Evolutionary conservation across 169 alveolate genomes (phyloP).

Genomic region (Eimeria necatrix): DNA sequence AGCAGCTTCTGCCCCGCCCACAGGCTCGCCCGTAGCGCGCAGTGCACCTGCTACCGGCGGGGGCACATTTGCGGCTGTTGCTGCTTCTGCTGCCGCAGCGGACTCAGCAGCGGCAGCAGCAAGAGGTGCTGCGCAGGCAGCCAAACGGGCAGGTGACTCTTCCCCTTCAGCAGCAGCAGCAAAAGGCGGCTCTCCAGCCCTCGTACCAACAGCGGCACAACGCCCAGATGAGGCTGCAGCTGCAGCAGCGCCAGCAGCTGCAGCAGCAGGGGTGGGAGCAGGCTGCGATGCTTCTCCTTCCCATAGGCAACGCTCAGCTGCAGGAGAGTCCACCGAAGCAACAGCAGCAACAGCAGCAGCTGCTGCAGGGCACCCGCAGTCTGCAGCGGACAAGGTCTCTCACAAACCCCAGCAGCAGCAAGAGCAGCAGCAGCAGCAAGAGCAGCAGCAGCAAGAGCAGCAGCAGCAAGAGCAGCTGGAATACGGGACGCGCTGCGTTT

Average conservation of each 20-base stretch:
- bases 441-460: conserved; percentile 7
- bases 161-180: conserved; percentile 16
- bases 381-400: neutral
- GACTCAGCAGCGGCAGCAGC: conserved; percentile 12
- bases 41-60: conserved; percentile 36
- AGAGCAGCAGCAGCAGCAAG: neutral
- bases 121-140: conserved; percentile 28
- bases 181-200: neutral
- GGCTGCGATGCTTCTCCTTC: neutral
- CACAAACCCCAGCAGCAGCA: conserved; percentile 10
- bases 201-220: neutral
- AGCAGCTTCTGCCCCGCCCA: neutral
- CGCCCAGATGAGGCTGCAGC: neutral
- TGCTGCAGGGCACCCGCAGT: conserved; percentile 4
- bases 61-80: conserved; percentile 56
- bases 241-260: conserved; percentile 9
- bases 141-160: neutral
- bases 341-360: conserved; percentile 2
- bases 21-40: conserved; percentile 35
- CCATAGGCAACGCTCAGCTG: neutral
- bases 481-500: neutral
- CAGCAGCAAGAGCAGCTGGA: conserved; percentile 10
- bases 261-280: conserved; percentile 18
- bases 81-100: conserved; percentile 56
- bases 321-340: conserved; percentile 45